These are phyloP conservation scores for Phycomyces nitens DNA, from an alignment of 192 early-diverging fungal species.

Conservation along the genomic window DNA sequence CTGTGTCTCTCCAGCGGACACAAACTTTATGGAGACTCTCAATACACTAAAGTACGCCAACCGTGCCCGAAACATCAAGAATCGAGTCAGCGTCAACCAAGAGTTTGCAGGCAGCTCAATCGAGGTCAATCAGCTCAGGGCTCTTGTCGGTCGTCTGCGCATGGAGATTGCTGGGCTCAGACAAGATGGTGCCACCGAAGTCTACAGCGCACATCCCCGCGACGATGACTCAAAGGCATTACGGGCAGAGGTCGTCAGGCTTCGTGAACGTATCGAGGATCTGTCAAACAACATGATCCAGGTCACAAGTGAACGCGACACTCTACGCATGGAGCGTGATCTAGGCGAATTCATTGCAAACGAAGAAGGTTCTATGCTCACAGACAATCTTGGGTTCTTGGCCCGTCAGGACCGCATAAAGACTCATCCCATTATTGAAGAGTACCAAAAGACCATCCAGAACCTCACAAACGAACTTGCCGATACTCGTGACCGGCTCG, in stretches of 20 bases:
- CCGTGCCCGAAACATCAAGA: conserved; percentile 88
- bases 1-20: conserved; percentile 83
- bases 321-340: conserved; percentile 46
- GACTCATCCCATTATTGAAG: conserved; percentile 31
- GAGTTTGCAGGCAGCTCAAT: conserved; percentile 43
- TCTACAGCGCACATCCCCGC: conserved; percentile 14
- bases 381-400: conserved; percentile 10
- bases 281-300: conserved; percentile 37
- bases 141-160: conserved; percentile 48
- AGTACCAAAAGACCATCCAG: conserved; percentile 29
- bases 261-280: conserved; percentile 46
- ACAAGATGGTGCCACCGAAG: conserved; percentile 25
- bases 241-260: conserved; percentile 35
- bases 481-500: conserved; percentile 31
- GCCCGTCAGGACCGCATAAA: conserved; percentile 9
- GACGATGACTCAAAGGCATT: conserved; percentile 41
- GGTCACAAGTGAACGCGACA: conserved; percentile 49
- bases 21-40: conserved; percentile 83
- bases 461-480: conserved; percentile 20
- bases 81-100: conserved; percentile 49
- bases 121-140: conserved; percentile 54
- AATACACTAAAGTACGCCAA: conserved; percentile 96
- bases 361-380: conserved; percentile 24
- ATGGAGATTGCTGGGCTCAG: conserved; percentile 47
- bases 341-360: conserved; percentile 28